Conservation (phyloP, 202 grass and related monocot species). For the Brachypodium distachyon region DNA sequence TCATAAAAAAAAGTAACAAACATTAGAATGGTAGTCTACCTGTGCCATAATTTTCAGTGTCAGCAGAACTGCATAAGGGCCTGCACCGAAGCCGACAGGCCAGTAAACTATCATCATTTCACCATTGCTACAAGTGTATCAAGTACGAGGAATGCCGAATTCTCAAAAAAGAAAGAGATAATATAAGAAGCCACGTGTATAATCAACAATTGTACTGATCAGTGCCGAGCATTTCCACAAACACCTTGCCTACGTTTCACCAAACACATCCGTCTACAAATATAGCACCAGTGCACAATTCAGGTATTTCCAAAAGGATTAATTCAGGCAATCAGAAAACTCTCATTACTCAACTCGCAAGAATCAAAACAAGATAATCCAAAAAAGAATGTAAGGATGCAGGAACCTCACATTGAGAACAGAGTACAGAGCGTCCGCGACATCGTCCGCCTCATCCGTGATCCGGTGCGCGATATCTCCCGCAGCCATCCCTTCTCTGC, state of each 20-base stretch:
- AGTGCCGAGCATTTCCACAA: slow-evolving; percentile 19
- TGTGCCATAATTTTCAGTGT: neutral
- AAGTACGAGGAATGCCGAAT: neutral
- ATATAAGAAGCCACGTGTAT: neutral
- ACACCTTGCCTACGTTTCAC: neutral
- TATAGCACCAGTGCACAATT: neutral
- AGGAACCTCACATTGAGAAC: slow-evolving; percentile 56
- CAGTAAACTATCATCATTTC: neutral
- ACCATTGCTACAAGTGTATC: neutral
- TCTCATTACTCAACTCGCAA: neutral
- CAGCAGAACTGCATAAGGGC: neutral
- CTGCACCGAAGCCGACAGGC: neutral
- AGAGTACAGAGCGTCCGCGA: slow-evolving; percentile 57
- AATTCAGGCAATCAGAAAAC: too few species aligned
- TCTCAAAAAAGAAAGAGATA: neutral
- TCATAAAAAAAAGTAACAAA: slow-evolving; percentile 16
- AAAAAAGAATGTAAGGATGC: neutral
- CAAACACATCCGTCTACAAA: neutral
- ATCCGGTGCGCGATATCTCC: slow-evolving; percentile 66
- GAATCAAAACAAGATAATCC: neutral
- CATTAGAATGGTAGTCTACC: neutral
- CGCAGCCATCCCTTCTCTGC: slow-evolving; percentile 27
- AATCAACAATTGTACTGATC: neutral
- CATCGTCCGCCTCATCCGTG: slow-evolving; percentile 55
- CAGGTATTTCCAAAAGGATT: neutral